Base-by-base conservation (phyloP, 495 filamentous ascomycete genomes). In the Margaritispora aquatica region DNA sequence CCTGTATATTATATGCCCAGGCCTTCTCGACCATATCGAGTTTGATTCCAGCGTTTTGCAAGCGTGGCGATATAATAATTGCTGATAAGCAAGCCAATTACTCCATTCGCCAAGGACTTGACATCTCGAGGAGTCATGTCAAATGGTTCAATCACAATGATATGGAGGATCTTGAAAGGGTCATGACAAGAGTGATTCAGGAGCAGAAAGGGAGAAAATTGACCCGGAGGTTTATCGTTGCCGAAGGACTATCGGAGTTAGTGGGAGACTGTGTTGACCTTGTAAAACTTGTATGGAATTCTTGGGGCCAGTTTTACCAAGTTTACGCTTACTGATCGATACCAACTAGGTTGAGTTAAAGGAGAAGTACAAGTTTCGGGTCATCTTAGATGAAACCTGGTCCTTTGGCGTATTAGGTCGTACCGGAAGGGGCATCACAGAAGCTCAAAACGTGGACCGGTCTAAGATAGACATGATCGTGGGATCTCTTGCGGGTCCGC, bases 81-180 rank as follows among this genome's bases (percentile, higher is more conserved):
- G 94, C 94, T n/a, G 94, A 98, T 71, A 88, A 85, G 64, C 89
- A 91, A 20, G 87, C 92, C 63, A 97, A 92, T 71, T 97, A 87
- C 75, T 88, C 94, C 9, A 91, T 97, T 63, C 87, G 93, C 52
- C 93, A 92, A 73, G 94, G 94, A 46, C 79, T 98, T 5, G 89
- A 98, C 75, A 89, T 96, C 47, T 94, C 88, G 1, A 80, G 94
- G 54, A 94, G 89, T 73, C 89, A 81, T 17, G 87, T 97, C 52
- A 78, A 83, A 47, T 98, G 92, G 92, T 97, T 90, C 72, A 86
- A 96, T 63, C 94, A 98, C 67, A 93, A 93, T 70, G 89, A 98
- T 70, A 87, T 96, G 85, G 85, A 90, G 59, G 92, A 97, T 69
- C 71, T 98, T 59, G 88, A 96, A 71, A 77, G 83, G 13, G 89